phyloP scores from a whole-genome alignment of 2,329 filamentous ascomycete species.

The Aspergillus candidus region DNA sequence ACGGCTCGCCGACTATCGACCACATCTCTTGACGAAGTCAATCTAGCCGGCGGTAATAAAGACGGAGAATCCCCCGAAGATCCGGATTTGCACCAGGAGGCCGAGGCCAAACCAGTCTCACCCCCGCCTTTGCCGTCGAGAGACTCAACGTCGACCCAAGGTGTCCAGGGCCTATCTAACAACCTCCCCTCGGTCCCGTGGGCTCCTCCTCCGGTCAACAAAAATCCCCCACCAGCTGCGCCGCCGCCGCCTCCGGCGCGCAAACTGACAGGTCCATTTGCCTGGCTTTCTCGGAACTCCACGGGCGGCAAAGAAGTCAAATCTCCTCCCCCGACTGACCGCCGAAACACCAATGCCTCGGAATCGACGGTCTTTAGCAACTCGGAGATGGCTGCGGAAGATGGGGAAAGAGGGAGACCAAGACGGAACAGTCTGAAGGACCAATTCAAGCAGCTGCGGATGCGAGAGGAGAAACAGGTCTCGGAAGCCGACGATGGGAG shows the following conservation, averaged over 20 bases:
- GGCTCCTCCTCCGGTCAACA: constrained; percentile 52
- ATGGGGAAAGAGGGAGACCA: constrained; percentile 51
- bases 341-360: constrained; percentile 74
- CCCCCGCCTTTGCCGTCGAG: constrained; percentile 28
- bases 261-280: constrained; percentile 82
- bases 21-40: constrained; percentile 59
- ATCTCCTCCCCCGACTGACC: constrained; percentile 47
- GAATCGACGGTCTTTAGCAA: constrained; percentile 74
- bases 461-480: constrained; percentile 65
- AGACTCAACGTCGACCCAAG: constrained; percentile 27
- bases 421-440: constrained; percentile 64
- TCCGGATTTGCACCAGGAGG: constrained; percentile 19
- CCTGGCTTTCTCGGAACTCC: constrained; percentile 70
- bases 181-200: constrained; percentile 68
- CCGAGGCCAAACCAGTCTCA: constrained; percentile 21
- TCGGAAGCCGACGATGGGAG: constrained; percentile 52
- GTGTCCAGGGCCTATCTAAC: constrained; percentile 58
- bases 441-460: constrained; percentile 68
- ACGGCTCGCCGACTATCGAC: constrained; percentile 51
- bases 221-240: constrained; percentile 33
- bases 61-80: constrained; percentile 38
- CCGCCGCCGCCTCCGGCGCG: constrained; percentile 44
- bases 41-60: constrained; percentile 54
- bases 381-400: constrained; percentile 72
- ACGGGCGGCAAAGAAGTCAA: constrained; percentile 50